These are phyloP conservation scores for Lactarius trivialis DNA, from an alignment of 768 basidiomycete species.

Conservation along the genomic window DNA sequence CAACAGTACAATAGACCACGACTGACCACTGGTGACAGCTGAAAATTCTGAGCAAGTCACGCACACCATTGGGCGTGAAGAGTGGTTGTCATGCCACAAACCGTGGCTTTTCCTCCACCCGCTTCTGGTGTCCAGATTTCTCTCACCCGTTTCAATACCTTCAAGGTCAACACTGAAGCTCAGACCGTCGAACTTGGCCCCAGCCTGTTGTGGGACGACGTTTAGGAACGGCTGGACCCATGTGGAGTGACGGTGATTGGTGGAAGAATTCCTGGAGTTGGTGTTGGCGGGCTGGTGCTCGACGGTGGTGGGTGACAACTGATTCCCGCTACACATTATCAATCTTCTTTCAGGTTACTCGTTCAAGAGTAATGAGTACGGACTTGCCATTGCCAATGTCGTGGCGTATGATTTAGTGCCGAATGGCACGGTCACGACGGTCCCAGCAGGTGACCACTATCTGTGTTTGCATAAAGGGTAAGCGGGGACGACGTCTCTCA, in stretches of 20 bases:
- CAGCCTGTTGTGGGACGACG: slow-evolving; percentile 24
- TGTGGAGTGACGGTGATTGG: slow-evolving; percentile 20
- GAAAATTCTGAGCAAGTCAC: background rate
- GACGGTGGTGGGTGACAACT: background rate
- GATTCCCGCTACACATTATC: slow-evolving; percentile 14
- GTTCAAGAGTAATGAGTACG: slow-evolving; percentile 21
- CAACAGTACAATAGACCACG: background rate
- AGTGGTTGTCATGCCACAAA: slow-evolving; percentile 31
- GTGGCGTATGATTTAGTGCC: slow-evolving; percentile 24
- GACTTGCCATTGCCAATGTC: slow-evolving; percentile 24
- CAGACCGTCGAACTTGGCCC: slow-evolving; percentile 19
- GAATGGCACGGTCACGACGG: slow-evolving; percentile 19
- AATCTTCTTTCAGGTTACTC: slow-evolving; percentile 8
- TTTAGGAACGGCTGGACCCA: slow-evolving; percentile 21
- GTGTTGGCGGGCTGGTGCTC: slow-evolving; percentile 22
- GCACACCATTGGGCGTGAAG: no score
- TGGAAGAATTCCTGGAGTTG: slow-evolving; percentile 23
- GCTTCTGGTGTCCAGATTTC: no score
- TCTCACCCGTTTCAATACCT: no score
- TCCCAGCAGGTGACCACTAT: slow-evolving; percentile 16
- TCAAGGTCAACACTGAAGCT: slow-evolving; percentile 5
- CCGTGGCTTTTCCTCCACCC: slow-evolving; percentile 52
- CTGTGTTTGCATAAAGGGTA: slow-evolving; percentile 18
- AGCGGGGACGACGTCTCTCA: background rate
- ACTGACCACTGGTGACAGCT: background rate